Percentiles rank a stretch among this genome's conserved stretches.
These are phyloP conservation scores for Fraxinus cuspidata DNA, from an alignment of 257 asterid genomes.

Conservation along the genomic window DNA sequence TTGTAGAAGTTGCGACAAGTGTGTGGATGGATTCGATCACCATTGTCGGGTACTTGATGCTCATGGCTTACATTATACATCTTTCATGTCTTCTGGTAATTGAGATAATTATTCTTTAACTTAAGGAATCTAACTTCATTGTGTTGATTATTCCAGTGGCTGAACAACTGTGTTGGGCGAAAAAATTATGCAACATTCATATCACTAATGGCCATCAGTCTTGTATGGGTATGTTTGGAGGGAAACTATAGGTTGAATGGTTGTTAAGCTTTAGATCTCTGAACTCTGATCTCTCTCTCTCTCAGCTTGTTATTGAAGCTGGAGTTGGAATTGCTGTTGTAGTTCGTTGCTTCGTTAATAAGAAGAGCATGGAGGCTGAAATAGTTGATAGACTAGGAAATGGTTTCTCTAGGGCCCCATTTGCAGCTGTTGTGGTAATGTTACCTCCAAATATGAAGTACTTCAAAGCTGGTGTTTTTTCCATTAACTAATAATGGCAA, in stretches of 20 bases:
- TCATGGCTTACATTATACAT: not conserved
- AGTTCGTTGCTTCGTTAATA: slow-evolving; percentile 77
- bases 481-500: slow-evolving; percentile 17
- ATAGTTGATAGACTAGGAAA: slow-evolving; percentile 92
- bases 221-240: slow-evolving; percentile 80
- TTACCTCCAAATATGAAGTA: slow-evolving; percentile 16
- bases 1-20: slow-evolving; percentile 98
- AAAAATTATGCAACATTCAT: slow-evolving; percentile 84
- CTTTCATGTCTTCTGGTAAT: no score
- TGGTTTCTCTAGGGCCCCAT: slow-evolving; percentile 96
- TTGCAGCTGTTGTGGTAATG: slow-evolving; percentile 96
- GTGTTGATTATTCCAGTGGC: slow-evolving; percentile 68
- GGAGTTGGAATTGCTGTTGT: slow-evolving; percentile 89
- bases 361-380: slow-evolving; percentile 73
- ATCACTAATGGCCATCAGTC: slow-evolving; percentile 81
- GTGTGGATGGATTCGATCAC: slow-evolving; percentile 99
- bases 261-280: not conserved
- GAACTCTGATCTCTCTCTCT: slow-evolving; percentile 13
- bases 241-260: slow-evolving; percentile 7
- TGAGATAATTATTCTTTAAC: slow-evolving; percentile 4
- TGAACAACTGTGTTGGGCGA: slow-evolving; percentile 94
- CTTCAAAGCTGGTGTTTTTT: slow-evolving; percentile 13
- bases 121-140: slow-evolving; percentile 36
- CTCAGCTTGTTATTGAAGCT: slow-evolving; percentile 81
- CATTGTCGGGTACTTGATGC: slow-evolving; percentile 84